phyloP scores from a whole-genome alignment of 441 rosid species.

The Jatropha podagrica region DNA sequence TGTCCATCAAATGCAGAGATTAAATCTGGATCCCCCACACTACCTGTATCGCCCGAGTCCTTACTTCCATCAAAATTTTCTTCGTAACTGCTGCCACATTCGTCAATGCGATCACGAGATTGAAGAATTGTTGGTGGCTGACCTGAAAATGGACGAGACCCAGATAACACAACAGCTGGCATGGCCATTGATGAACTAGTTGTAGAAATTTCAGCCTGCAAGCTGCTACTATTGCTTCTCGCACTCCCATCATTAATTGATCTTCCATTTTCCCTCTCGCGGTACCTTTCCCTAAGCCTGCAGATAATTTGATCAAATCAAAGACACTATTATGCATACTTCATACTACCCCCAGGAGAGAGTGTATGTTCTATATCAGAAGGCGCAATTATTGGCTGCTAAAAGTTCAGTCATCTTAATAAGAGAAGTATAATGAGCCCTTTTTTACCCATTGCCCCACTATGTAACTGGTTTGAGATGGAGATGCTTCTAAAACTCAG shows the following conservation, averaged over 20 bases:
- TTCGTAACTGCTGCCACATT: constrained; percentile 60
- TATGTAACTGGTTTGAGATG: no score
- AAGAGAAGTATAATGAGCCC: no score
- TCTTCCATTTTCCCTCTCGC: constrained; percentile 81
- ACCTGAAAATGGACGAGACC: constrained; percentile 59
- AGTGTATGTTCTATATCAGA: neutral
- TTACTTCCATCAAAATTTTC: constrained; percentile 76
- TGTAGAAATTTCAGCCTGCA: constrained; percentile 46
- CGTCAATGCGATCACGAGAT: constrained; percentile 71
- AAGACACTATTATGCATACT: constrained; percentile 2
- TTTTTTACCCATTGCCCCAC: no score
- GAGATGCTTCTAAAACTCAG: no score
- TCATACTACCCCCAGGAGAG: neutral
- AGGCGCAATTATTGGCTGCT: neutral
- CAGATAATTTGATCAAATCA: constrained; percentile 19
- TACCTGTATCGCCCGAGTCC: constrained; percentile 77
- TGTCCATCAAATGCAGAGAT: constrained; percentile 65
- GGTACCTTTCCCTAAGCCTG: constrained; percentile 72
- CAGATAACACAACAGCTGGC: constrained; percentile 56
- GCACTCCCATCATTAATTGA: constrained; percentile 48
- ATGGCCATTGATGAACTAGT: constrained; percentile 35
- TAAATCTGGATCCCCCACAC: constrained; percentile 69
- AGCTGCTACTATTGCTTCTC: constrained; percentile 40
- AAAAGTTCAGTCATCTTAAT: neutral
- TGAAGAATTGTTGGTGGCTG: constrained; percentile 75